Base-by-base conservation (phyloP, 1,139 yeast species). In the Diutina pseudorugosa region DNA sequence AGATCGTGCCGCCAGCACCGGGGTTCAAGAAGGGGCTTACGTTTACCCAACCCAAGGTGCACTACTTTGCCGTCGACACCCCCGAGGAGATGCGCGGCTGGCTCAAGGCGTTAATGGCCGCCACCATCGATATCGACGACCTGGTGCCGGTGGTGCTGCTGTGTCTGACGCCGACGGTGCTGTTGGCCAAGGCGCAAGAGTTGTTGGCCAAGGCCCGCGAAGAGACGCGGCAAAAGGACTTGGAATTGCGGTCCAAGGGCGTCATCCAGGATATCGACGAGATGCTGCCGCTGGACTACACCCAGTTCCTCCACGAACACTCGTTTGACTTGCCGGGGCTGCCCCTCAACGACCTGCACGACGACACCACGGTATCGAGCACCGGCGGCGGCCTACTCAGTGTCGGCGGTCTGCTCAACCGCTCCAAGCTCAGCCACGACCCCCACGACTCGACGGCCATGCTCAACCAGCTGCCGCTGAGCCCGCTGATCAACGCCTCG, bases 51-150 rank as follows among this genome's bases (percentile, higher is more conserved):
- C 98, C 96, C 40, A 88, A 90, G 59, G 87, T 91, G 3, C 98
- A 93, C 62, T 93, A 85, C 66, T 94, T 93, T 75, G 97, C 98
- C 0, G 97, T 91, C 41, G 98, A 93, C 54, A 77, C 89, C 1
- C 80, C 77, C 55, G 96, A 89, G 52, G 98, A 91, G 57, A 86
- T 93, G 96, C 77, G 96, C 62, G 80, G 79, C 1, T 93, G 99
- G 99, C 83, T 91, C 80, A 87, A 91, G 54, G 96, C 97, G 0
- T 72, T 93, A 57, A 88, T 91, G 82, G 89, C 93, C 56, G 95
- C 98, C 0, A 93, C 98, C 0, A 94, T 93, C 60, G 99, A 93
- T 65, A 77, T 95, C 52, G 98, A 94, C 67, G 97, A 93, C 56
- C 70, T 88, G 1, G 89, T 87, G 14, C 98, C 98, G 0, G 94